These are phyloP conservation scores for Entomortierella lignicola DNA, from an alignment of 192 early-diverging fungal genomes.

Conservation along the genomic window DNA sequence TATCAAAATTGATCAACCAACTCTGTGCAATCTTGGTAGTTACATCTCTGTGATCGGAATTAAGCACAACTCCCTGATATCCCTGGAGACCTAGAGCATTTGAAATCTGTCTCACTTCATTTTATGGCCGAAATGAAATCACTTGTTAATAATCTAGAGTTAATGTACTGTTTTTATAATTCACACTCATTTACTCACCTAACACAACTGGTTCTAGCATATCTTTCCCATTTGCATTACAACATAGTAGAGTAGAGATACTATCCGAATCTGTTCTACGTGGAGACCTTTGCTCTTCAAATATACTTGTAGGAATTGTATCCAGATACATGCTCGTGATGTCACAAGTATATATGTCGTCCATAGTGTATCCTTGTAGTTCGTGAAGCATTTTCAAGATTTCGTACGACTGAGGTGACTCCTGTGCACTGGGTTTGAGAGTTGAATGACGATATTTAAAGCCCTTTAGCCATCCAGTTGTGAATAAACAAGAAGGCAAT, in stretches of 20 bases:
- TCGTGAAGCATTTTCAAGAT: no score
- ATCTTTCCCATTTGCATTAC: not conserved
- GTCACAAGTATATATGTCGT: not conserved
- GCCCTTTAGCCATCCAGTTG: conserved; percentile 2
- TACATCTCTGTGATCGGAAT: not conserved
- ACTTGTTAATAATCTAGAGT: no score
- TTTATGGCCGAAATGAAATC: no score
- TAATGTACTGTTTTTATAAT: no score
- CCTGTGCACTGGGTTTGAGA: not conserved
- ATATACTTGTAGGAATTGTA: not conserved
- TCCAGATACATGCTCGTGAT: not conserved
- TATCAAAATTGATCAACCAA: not conserved
- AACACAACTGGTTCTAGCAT: not conserved
- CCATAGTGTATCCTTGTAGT: not conserved
- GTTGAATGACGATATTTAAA: not conserved
- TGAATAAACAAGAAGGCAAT: not conserved
- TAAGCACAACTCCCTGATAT: not conserved
- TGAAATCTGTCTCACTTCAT: no score
- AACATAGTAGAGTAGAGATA: not conserved
- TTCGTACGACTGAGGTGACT: no score
- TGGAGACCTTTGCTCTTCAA: not conserved
- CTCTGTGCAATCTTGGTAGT: not conserved
- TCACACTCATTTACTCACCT: not conserved
- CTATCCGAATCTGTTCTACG: not conserved
- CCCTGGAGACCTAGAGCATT: no score